Evolutionary conservation across 1,284 basidiomycete genomes (phyloP).

Genomic region (Neolentinus lepideus): DNA sequence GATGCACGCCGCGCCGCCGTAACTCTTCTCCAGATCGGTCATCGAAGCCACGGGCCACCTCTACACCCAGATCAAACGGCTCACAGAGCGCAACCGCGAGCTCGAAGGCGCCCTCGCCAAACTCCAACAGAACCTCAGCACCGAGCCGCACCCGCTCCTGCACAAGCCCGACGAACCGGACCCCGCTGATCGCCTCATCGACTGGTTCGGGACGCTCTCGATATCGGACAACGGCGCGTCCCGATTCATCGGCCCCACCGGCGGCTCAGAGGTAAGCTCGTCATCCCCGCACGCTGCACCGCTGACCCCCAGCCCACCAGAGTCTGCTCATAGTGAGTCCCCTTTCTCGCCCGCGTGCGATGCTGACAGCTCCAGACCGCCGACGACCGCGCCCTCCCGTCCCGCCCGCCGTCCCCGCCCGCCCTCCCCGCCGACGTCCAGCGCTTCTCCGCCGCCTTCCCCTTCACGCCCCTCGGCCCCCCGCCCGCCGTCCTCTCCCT

Average conservation of each 20-base stretch:
- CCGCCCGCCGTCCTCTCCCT: constrained; percentile 33
- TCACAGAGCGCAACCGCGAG: constrained; percentile 55
- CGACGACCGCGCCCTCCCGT: constrained; percentile 10
- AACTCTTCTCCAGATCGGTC: constrained; percentile 41
- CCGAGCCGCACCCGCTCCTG: constrained; percentile 57
- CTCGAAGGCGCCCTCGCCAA: constrained; percentile 59
- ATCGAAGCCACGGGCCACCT: constrained; percentile 70
- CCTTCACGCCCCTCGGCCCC: constrained; percentile 30
- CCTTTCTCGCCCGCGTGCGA: not conserved
- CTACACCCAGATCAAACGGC: constrained; percentile 52
- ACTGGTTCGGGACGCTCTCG: constrained; percentile 56
- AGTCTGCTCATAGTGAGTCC: constrained; percentile 24
- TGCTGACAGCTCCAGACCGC: constrained; percentile 8
- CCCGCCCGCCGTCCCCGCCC: constrained; percentile 6
- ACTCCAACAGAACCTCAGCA: constrained; percentile 41
- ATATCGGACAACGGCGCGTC: constrained; percentile 55
- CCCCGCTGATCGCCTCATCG: constrained; percentile 30
- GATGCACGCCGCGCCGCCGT: constrained; percentile 4
- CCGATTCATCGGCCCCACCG: constrained; percentile 59
- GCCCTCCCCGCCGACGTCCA: constrained; percentile 25
- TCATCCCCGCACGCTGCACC: constrained; percentile 10
- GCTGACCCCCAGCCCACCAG: constrained; percentile 18
- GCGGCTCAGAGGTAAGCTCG: constrained; percentile 50
- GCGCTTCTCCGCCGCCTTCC: constrained; percentile 44
- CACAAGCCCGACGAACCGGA: constrained; percentile 26